Evolutionary conservation across 139 green algal genomes (phyloP).

Genomic region (Monoraphidium neglectum): DNA sequence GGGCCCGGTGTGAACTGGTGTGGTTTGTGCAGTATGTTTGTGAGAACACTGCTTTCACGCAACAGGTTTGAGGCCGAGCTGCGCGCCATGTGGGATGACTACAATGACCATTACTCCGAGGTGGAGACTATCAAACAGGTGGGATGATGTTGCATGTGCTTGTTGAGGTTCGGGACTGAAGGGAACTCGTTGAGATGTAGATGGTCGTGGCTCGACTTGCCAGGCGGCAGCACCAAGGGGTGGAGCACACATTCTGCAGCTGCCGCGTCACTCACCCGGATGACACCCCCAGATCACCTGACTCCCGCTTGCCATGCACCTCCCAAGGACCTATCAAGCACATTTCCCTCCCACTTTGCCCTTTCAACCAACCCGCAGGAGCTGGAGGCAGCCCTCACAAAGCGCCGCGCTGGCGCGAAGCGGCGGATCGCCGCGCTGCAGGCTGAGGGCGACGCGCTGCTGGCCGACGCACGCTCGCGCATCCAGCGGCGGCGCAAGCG

Average conservation of each 20-base stretch:
- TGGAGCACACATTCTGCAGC: background rate
- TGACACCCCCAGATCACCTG: background rate
- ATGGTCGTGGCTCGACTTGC: background rate
- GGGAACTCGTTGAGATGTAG: background rate
- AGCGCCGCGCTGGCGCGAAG: slow-evolving; percentile 4
- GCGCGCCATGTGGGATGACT: slow-evolving; percentile 13
- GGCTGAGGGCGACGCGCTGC: background rate
- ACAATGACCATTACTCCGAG: slow-evolving; percentile 6
- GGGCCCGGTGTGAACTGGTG: no score
- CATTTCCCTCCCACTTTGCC: background rate
- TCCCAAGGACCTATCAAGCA: background rate
- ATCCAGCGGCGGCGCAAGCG: background rate
- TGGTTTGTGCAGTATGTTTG: no score
- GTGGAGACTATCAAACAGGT: slow-evolving; percentile 14
- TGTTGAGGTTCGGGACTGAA: background rate
- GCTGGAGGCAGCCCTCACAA: background rate
- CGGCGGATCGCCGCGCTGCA: slow-evolving; percentile 18
- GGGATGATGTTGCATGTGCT: background rate
- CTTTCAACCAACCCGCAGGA: slow-evolving; percentile 1
- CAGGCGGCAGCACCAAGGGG: background rate
- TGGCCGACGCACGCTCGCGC: background rate
- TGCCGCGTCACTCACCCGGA: background rate
- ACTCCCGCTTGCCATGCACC: background rate
- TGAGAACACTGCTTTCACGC: no score
- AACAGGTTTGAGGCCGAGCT: slow-evolving; percentile 11